Conservation (phyloP, 2,329 filamentous ascomycete genomes). For the Sarocladium strictum region DNA sequence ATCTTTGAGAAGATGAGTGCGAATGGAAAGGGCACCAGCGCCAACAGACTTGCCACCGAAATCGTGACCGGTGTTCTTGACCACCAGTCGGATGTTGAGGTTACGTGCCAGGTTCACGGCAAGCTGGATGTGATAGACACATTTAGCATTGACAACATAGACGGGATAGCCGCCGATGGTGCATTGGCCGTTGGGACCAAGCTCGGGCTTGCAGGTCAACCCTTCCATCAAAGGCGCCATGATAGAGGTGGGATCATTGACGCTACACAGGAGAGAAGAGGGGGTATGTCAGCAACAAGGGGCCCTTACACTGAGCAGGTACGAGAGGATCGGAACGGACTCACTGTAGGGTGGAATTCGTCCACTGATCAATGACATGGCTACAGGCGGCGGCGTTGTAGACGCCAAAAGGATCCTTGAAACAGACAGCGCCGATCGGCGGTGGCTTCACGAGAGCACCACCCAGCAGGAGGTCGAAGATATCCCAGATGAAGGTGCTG, state of each 20-base stretch:
- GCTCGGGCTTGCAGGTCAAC: constrained; percentile 26
- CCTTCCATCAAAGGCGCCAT: constrained; percentile 35
- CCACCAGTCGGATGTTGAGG: constrained; percentile 40
- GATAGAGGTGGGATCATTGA: constrained; percentile 30
- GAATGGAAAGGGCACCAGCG: constrained; percentile 18
- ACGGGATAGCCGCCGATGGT: constrained; percentile 33
- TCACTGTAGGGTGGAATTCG: constrained; percentile 5
- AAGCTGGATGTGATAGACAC: constrained; percentile 36
- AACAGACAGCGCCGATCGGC: constrained; percentile 26
- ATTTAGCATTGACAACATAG: constrained; percentile 34
- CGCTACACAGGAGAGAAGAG: neutral
- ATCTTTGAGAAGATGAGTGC: constrained; percentile 21
- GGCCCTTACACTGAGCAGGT: too few relatives aligned
- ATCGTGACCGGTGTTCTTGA: constrained; percentile 35
- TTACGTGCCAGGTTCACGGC: constrained; percentile 39
- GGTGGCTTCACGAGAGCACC: constrained; percentile 22
- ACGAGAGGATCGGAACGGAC: neutral
- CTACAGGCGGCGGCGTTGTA: constrained; percentile 19
- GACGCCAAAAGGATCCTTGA: constrained; percentile 16
- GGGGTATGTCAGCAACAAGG: neutral
- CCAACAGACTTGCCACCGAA: constrained; percentile 23
- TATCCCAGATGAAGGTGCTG: constrained; percentile 19
- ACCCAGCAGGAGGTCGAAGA: constrained; percentile 25
- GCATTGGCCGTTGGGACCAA: constrained; percentile 21
- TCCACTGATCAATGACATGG: constrained; percentile 18